Conservation (phyloP, 2,329 filamentous ascomycete genomes). For the Xylogone sp. region DNA sequence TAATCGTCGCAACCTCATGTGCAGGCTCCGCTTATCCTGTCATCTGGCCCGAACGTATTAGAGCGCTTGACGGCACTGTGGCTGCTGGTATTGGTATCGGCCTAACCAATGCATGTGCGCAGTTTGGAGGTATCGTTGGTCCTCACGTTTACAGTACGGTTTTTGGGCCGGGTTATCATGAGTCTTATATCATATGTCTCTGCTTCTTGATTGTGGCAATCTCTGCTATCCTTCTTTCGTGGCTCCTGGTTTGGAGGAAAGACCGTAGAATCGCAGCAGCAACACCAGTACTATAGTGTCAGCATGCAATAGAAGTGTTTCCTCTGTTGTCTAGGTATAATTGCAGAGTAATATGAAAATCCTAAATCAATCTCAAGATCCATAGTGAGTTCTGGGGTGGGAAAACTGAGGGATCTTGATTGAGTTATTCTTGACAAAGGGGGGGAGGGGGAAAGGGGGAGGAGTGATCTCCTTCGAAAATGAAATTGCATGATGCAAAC, state of each 20-base stretch:
- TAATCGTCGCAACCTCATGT: constrained; percentile 32
- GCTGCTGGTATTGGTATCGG: constrained; percentile 37
- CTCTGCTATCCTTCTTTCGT: constrained; percentile 19
- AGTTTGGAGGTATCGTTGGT: constrained; percentile 37
- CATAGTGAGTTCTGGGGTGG: no score
- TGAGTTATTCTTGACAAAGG: no score
- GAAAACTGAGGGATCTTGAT: no score
- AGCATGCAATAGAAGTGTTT: no score
- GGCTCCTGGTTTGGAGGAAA: constrained; percentile 22
- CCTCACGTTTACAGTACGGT: constrained; percentile 36
- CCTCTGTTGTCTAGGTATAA: no score
- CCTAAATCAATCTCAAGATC: no score
- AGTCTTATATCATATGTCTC: constrained; percentile 33
- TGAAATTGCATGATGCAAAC: no score
- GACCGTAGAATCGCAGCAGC: constrained; percentile 9
- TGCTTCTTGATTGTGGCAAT: constrained; percentile 28
- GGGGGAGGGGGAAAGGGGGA: no score
- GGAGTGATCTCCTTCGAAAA: no score
- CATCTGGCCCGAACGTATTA: constrained; percentile 41
- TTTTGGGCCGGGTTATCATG: constrained; percentile 36
- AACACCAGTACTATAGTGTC: not conserved
- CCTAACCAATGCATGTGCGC: constrained; percentile 38
- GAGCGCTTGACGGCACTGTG: constrained; percentile 35
- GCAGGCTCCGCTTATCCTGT: constrained; percentile 38
- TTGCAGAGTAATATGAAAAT: no score